These are phyloP conservation scores for Schoenoplectus tabernaemontani DNA, from an alignment of 202 grass and related monocot genomes.

Conservation along the genomic window DNA sequence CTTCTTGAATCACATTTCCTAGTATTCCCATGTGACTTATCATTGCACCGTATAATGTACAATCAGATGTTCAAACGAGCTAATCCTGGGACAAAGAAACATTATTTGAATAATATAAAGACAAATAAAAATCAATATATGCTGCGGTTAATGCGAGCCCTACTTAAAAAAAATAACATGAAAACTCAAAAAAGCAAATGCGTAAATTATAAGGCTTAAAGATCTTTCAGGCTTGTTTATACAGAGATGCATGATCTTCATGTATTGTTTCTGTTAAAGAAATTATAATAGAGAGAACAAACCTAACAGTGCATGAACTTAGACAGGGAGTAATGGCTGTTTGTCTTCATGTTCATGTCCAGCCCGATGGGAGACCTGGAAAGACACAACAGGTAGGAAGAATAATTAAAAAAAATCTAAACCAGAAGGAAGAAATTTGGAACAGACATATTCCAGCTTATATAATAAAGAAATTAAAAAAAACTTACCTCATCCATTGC, in stretches of 20 bases:
- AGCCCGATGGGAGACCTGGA: conserved; percentile 53
- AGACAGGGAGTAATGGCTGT: conserved; percentile 72
- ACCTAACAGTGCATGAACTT: conserved; percentile 35
- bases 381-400: conserved; percentile 9
- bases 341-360: conserved; percentile 58
- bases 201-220: not conserved
- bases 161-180: no score
- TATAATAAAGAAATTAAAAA: not conserved
- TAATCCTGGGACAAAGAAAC: not conserved
- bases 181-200: not conserved
- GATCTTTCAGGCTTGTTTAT: not conserved
- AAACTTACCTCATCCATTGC: conserved; percentile 50
- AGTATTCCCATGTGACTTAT: not conserved
- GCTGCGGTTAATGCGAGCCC: no score
- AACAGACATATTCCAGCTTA: not conserved
- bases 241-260: not conserved
- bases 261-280: not conserved
- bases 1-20: not conserved
- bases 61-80: not conserved
- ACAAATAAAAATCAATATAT: no score
- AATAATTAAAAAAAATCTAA: not conserved
- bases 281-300: not conserved
- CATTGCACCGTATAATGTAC: not conserved
- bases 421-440: not conserved
- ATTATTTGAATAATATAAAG: not conserved